Conservation (phyloP, 768 basidiomycete genomes). For the Tricholoma sp. region DNA sequence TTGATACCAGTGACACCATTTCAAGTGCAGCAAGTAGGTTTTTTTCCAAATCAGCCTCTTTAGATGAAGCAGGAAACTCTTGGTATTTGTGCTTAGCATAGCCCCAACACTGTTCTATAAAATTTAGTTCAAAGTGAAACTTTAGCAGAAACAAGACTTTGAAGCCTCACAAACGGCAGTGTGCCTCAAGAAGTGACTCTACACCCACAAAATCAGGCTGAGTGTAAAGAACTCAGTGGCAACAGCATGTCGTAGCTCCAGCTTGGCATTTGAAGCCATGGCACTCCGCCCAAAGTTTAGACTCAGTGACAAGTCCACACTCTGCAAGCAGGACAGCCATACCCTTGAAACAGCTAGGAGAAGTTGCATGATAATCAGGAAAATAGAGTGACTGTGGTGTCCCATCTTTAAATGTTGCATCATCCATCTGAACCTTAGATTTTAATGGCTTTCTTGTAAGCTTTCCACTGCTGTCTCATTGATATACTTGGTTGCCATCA, state of each 20-base stretch:
- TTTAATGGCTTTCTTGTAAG: not conserved
- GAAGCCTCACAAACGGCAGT: not conserved
- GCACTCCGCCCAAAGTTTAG: not conserved
- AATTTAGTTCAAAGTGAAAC: no score
- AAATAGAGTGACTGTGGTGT: no score
- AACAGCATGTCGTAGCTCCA: not conserved
- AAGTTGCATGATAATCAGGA: not conserved
- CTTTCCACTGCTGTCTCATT: not conserved
- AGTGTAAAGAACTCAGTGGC: not conserved
- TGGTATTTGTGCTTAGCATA: not conserved
- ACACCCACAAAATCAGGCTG: not conserved
- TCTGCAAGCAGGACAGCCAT: not conserved
- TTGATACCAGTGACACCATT: not conserved
- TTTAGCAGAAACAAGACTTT: not conserved
- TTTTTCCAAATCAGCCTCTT: not conserved
- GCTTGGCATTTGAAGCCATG: not conserved
- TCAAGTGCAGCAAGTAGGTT: not conserved
- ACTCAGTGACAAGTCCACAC: not conserved
- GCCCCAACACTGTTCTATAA: no score
- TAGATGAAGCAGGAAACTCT: not conserved
- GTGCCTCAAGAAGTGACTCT: not conserved
- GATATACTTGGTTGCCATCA: not conserved
- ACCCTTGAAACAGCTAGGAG: not conserved
- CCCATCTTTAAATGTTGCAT: not conserved
- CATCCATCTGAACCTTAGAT: not conserved